phyloP scores from a whole-genome alignment of 768 basidiomycete species.

The Hydnomerulius pinastri region DNA sequence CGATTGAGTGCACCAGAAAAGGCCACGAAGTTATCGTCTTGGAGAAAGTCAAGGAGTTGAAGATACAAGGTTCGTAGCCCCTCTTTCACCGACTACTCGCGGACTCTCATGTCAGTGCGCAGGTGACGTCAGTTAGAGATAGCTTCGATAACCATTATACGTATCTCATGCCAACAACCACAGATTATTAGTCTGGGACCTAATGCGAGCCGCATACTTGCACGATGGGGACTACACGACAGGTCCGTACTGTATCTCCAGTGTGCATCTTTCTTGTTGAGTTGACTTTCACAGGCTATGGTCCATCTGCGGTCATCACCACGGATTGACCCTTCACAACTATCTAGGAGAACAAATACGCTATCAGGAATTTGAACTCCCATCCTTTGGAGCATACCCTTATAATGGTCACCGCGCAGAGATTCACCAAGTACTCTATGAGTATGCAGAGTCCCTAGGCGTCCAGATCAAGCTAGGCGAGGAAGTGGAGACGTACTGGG shows the following conservation, averaged over 20 bases:
- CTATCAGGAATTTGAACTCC: slow-evolving; percentile 11
- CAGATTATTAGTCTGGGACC: slow-evolving; percentile 20
- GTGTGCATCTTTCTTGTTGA: too few relatives aligned
- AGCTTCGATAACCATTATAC: neutral
- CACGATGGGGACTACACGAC: slow-evolving; percentile 27
- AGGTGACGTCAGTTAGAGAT: neutral
- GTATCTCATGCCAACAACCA: too few relatives aligned
- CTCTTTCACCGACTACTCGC: neutral
- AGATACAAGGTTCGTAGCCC: too few relatives aligned
- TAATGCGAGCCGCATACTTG: slow-evolving; percentile 25
- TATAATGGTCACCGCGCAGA: slow-evolving; percentile 25
- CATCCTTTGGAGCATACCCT: slow-evolving; percentile 14
- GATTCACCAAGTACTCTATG: slow-evolving; percentile 16
- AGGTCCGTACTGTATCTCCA: too few relatives aligned
- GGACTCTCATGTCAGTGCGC: neutral
- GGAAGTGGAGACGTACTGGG: slow-evolving; percentile 21
- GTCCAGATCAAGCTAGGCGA: slow-evolving; percentile 16
- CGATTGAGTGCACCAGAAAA: slow-evolving; percentile 23
- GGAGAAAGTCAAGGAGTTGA: too few relatives aligned
- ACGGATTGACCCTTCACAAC: slow-evolving; percentile 14
- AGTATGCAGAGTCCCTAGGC: slow-evolving; percentile 19
- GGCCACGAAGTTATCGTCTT: too few relatives aligned
- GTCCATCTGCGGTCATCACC: slow-evolving; percentile 12
- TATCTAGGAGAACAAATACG: slow-evolving; percentile 19
- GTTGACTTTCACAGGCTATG: slow-evolving; percentile 19